A percentile compares a stretch with the other conserved stretches of the same genome.
These are phyloP conservation scores for Elaphomyces granulatus DNA, from an alignment of 495 filamentous ascomycete genomes.

Conservation along the genomic window DNA sequence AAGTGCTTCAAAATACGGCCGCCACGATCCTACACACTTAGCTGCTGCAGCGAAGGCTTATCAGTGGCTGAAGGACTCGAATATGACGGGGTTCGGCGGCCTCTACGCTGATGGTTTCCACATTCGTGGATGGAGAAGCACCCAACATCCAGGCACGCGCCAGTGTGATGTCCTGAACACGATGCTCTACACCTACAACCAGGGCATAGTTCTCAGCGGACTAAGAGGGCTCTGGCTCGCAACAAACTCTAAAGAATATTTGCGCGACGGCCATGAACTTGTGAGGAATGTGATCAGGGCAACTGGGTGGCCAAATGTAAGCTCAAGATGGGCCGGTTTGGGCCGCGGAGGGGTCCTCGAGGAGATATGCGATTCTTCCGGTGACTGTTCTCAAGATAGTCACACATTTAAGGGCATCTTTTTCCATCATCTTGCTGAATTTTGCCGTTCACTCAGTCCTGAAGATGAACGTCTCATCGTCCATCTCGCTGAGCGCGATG, in stretches of 20 bases:
- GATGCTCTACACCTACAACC: constrained; percentile 93
- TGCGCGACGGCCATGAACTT: constrained; percentile 65
- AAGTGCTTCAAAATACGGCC: constrained; percentile 15
- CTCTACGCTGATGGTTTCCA: constrained; percentile 88
- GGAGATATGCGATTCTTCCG: constrained; percentile 66
- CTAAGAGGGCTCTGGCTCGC: constrained; percentile 63
- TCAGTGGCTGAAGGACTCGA: constrained; percentile 57
- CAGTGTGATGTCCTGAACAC: constrained; percentile 69
- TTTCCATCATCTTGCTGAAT: constrained; percentile 74
- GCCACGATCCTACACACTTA: constrained; percentile 52
- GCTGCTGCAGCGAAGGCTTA: constrained; percentile 63
- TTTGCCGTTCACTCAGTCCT: constrained; percentile 53
- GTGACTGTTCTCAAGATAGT: constrained; percentile 64
- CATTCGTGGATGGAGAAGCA: constrained; percentile 47
- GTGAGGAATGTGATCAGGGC: constrained; percentile 56
- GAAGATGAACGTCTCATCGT: constrained; percentile 23
- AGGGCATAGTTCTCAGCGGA: constrained; percentile 83
- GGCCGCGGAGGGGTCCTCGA: constrained; percentile 71
- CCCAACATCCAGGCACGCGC: constrained; percentile 31
- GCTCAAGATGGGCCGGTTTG: constrained; percentile 50
- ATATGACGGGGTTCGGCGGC: constrained; percentile 71
- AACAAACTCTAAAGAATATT: constrained; percentile 50
- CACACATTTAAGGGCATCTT: constrained; percentile 96
- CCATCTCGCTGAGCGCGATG: constrained; percentile 2
- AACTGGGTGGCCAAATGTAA: constrained; percentile 50